Percentiles rank a stretch among this genome's conserved stretches.
Conservation (phyloP, 306 rosid genomes). For the Casuarina equisetifolia region DNA sequence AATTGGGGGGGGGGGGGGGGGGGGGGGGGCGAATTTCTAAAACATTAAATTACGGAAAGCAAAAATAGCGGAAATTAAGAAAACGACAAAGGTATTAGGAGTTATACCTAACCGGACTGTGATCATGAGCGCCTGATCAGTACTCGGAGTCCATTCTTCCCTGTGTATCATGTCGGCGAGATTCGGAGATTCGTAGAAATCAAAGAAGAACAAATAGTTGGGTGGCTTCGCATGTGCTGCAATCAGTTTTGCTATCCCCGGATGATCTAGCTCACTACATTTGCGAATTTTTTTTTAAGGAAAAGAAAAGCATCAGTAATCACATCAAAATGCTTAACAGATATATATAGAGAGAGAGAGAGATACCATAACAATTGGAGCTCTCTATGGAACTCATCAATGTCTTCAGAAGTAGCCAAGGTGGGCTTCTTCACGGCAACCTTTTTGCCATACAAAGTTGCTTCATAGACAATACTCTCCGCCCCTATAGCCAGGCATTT, state of each 20-base stretch:
- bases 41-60: neutral
- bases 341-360: neutral
- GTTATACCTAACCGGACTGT: slow-evolving; percentile 37
- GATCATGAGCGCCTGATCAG: slow-evolving; percentile 42
- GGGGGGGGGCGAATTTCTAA: neutral
- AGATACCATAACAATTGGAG: slow-evolving; percentile 76
- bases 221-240: slow-evolving; percentile 96
- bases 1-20: too few species aligned
- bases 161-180: slow-evolving; percentile 71
- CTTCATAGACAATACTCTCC: slow-evolving; percentile 87
- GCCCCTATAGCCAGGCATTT: slow-evolving; percentile 51
- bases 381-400: slow-evolving; percentile 80
- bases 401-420: slow-evolving; percentile 70
- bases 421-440: slow-evolving; percentile 91
- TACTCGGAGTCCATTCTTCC: slow-evolving; percentile 49
- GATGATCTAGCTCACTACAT: slow-evolving; percentile 48
- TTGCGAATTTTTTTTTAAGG: too few species aligned
- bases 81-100: neutral
- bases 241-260: slow-evolving; percentile 61
- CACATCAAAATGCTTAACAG: slow-evolving; percentile 6
- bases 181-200: slow-evolving; percentile 60
- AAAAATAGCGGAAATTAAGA: neutral
- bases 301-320: neutral
- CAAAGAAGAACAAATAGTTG: slow-evolving; percentile 81
- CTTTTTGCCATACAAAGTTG: slow-evolving; percentile 60